Evolutionary conservation across 371 early-diverging fungal species (phyloP).

Genomic region (Mucor irregularis): DNA sequence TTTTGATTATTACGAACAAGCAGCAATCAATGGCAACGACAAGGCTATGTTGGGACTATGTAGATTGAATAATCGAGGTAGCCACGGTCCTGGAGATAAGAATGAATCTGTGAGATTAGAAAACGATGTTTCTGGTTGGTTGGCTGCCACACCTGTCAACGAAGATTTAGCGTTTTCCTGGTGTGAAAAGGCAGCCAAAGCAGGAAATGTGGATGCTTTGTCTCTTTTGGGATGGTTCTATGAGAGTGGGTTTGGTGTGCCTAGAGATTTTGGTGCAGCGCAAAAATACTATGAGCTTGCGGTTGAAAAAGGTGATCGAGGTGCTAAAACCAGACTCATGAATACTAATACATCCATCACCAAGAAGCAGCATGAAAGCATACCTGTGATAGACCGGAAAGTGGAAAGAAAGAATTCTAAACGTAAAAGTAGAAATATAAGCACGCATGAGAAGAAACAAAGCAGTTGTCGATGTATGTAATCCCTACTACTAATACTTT

Average conservation of each 20-base stretch:
- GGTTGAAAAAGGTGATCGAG: slow-evolving; percentile 26
- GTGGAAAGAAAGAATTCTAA: too few relatives aligned
- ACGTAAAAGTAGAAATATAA: too few relatives aligned
- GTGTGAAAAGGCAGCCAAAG: slow-evolving; percentile 38
- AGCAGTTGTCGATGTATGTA: slow-evolving; percentile 11
- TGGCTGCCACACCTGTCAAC: slow-evolving; percentile 27
- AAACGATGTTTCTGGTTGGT: slow-evolving; percentile 39
- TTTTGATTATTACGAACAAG: slow-evolving; percentile 25
- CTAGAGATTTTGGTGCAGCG: slow-evolving; percentile 26
- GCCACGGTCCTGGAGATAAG: slow-evolving; percentile 33
- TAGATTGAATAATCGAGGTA: slow-evolving; percentile 33
- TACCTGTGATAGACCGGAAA: too few relatives aligned
- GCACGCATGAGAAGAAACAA: neutral
- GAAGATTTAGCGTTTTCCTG: slow-evolving; percentile 48
- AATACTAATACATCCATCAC: slow-evolving; percentile 11
- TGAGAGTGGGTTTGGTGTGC: slow-evolving; percentile 39
- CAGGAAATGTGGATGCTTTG: slow-evolving; percentile 28
- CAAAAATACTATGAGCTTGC: slow-evolving; percentile 31
- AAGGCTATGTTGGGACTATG: slow-evolving; percentile 42
- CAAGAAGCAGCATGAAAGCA: slow-evolving; percentile 19
- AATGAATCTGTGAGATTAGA: slow-evolving; percentile 17
- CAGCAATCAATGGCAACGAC: slow-evolving; percentile 21
- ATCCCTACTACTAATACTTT: too few relatives aligned
- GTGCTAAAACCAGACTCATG: slow-evolving; percentile 6
- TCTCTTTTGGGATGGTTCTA: slow-evolving; percentile 43